A percentile compares a stretch with the other conserved stretches of the same genome.
phyloP scores from a whole-genome alignment of 2,329 filamentous ascomycete species.

The Colletotrichum chrysophilum region DNA sequence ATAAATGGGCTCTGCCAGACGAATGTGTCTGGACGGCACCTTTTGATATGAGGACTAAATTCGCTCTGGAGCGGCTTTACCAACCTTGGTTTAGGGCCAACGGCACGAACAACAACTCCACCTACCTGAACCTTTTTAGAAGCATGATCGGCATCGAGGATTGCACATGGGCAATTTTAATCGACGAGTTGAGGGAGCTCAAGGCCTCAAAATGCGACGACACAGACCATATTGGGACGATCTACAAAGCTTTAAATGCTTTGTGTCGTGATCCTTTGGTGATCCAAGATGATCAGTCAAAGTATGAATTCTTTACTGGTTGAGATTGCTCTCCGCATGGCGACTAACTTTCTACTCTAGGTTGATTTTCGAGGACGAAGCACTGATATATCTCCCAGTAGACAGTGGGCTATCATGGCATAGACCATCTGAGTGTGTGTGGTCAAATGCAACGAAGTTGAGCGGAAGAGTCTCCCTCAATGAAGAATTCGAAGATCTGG shows the following conservation, averaged over 20 bases:
- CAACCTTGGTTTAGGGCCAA: neutral
- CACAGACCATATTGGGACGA: neutral
- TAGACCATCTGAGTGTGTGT: neutral
- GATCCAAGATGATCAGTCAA: neutral
- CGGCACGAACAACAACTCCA: neutral
- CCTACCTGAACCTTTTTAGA: neutral
- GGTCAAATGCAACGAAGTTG: neutral
- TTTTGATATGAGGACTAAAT: neutral
- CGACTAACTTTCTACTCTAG: neutral
- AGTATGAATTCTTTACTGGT: no score
- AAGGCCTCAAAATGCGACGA: neutral
- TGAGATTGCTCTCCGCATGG: no score
- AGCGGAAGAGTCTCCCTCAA: neutral
- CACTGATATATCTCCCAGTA: neutral
- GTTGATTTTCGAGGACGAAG: neutral
- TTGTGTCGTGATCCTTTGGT: no score
- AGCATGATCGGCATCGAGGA: neutral
- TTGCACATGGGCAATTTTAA: neutral
- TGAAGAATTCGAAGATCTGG: neutral
- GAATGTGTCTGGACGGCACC: neutral
- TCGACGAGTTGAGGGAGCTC: neutral
- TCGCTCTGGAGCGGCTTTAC: constrained; percentile 3
- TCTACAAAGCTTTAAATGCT: neutral
- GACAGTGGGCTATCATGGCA: neutral
- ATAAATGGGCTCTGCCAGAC: neutral